Base-by-base conservation (phyloP, 805 yeast species). In the Dipodascus albidus region DNA sequence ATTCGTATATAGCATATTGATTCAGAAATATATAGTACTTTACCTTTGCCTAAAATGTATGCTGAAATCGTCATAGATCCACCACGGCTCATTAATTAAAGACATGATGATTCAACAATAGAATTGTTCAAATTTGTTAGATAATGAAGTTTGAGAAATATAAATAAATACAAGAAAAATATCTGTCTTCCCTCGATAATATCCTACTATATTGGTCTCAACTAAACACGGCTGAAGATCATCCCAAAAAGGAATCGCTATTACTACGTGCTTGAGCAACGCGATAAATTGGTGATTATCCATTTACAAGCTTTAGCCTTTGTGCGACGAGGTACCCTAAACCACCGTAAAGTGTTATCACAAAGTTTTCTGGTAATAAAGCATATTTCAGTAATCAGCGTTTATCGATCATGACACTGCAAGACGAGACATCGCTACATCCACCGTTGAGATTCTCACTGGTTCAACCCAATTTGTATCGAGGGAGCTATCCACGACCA, bases 401-500 rank as follows among this genome's bases (percentile, higher is more conserved):
- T n/a, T 27, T 11, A 27, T 11, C 33, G 33, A 27, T 6, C n/a
- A 27, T 27, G 33, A 27, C 33, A 27, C 11, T 27, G 33, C 33
- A 6, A 27, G 48, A 31, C 50, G 21, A 54, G 20, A 35, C 50
- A 27, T 54, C 58, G 22, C 55, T 67, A 33, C 61, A 62, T 31
- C 63, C 96, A 0, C 98, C 99, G 1, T 72, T 90, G 55, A 75
- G 88, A 55, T 93, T 85, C 67, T 80, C 82, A 50, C 73, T 80
- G 15, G 79, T 90, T 1, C 87, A 84, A 60, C 80, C 85, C 1
- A 73, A 77, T 50, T 70, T 91, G 2, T 85, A 82, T 62, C 70
- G 98, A 49, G 98, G 98, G 0, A 84, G 95, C 1, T 87, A 85
- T 60, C 98, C 98, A 1, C 75, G 93, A 52, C 80, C 81, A 49